These are phyloP conservation scores for Sphaerulina populicola DNA, from an alignment of 2,329 filamentous ascomycete genomes.

Conservation along the genomic window DNA sequence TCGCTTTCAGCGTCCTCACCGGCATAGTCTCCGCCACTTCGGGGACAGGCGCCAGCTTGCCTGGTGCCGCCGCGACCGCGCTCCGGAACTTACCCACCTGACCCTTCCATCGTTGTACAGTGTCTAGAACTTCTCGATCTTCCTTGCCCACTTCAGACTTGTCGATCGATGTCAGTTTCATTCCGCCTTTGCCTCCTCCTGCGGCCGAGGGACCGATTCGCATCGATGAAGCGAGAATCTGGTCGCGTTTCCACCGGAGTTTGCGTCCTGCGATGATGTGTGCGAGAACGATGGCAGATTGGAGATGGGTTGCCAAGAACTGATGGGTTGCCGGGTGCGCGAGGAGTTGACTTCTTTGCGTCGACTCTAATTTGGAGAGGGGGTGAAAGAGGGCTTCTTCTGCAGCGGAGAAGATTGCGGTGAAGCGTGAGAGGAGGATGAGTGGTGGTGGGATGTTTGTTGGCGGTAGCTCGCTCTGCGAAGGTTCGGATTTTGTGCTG, in stretches of 20 bases:
- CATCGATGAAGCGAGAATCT: conserved; percentile 76
- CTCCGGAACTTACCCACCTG: conserved; percentile 67
- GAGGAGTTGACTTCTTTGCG: conserved; percentile 56
- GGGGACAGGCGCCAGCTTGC: conserved; percentile 46
- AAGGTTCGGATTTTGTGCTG: not conserved
- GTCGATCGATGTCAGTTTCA: conserved; percentile 85
- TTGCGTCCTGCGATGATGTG: conserved; percentile 77
- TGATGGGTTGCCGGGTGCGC: conserved; percentile 50
- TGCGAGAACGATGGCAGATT: conserved; percentile 59
- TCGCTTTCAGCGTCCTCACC: conserved; percentile 53
- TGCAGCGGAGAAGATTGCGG: conserved; percentile 59
- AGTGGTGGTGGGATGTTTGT: conserved; percentile 85
- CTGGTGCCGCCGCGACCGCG: conserved; percentile 57
- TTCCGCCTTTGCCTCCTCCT: conserved; percentile 59
- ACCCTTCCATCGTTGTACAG: conserved; percentile 64
- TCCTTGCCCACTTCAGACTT: conserved; percentile 74
- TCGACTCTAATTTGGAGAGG: conserved; percentile 40
- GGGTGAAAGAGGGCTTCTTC: conserved; percentile 58
- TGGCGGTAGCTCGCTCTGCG: conserved; percentile 46
- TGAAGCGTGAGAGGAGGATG: conserved; percentile 68
- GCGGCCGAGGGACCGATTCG: conserved; percentile 67
- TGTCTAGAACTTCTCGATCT: conserved; percentile 74
- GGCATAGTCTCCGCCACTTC: conserved; percentile 63
- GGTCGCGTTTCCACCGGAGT: conserved; percentile 83
- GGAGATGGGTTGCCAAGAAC: conserved; percentile 58